phyloP scores from a whole-genome alignment of 768 basidiomycete species.

The Tulasnella sp. region DNA sequence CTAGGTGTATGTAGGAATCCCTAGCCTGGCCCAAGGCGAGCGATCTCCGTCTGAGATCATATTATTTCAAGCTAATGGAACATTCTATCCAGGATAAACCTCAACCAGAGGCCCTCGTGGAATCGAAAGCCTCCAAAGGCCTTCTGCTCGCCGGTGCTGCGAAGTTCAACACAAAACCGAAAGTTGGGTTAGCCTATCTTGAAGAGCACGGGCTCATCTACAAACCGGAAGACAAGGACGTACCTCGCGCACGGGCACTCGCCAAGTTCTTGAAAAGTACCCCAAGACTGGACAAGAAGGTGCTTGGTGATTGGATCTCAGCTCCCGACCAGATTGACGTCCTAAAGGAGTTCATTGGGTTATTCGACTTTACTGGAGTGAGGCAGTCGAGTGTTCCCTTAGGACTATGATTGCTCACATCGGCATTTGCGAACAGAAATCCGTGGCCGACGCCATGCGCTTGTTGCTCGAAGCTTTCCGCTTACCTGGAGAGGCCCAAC shows the following conservation, averaged over 20 bases:
- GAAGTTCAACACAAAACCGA: constrained; percentile 92
- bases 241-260: constrained; percentile 66
- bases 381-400: constrained; percentile 41
- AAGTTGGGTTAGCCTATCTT: constrained; percentile 83
- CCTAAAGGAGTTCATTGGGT: constrained; percentile 79
- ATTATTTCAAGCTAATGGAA: neutral
- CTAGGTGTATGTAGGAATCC: neutral
- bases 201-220: constrained; percentile 88
- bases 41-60: too few species aligned
- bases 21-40: neutral
- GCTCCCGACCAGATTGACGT: constrained; percentile 84
- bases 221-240: constrained; percentile 41
- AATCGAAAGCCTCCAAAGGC: constrained; percentile 82
- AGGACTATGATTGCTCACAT: neutral
- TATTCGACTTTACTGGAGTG: constrained; percentile 90
- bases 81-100: neutral
- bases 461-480: constrained; percentile 92
- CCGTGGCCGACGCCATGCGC: constrained; percentile 92
- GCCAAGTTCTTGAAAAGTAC: constrained; percentile 86
- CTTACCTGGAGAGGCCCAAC: constrained; percentile 92
- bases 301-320: constrained; percentile 92
- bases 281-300: constrained; percentile 84
- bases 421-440: constrained; percentile 62
- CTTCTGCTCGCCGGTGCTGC: constrained; percentile 80
- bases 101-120: constrained; percentile 59